Percentiles rank a stretch among this genome's conserved stretches.
Conservation (phyloP, 352 stramenopile genomes). For the Globisporangium uncinulatum region DNA sequence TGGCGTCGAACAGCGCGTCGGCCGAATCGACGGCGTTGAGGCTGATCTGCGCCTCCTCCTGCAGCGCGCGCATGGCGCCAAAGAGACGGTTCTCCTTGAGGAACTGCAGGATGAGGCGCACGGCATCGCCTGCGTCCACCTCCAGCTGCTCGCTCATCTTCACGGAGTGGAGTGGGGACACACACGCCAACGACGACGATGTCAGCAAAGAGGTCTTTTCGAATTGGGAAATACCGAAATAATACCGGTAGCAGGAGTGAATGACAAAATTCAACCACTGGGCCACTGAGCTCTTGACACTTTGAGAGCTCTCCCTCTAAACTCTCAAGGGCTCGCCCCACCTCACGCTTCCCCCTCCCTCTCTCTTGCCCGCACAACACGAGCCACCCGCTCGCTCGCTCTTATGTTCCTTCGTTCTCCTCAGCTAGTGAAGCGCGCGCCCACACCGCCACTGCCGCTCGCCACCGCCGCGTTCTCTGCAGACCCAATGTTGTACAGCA, state of each 20-base stretch:
- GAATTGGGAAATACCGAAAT: too few species aligned
- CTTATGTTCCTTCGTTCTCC: neutral
- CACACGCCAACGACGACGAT: too few species aligned
- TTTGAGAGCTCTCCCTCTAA: too few species aligned
- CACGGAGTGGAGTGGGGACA: too few species aligned
- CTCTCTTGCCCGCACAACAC: too few species aligned
- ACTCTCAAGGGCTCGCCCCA: too few species aligned
- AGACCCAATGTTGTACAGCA: constrained; percentile 90
- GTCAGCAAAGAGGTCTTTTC: too few species aligned
- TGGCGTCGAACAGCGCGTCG: constrained; percentile 74
- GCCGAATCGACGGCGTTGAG: constrained; percentile 86
- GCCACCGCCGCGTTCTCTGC: constrained; percentile 4
- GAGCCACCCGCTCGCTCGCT: too few species aligned
- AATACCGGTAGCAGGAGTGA: too few species aligned
- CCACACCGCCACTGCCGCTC: neutral
- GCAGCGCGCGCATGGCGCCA: constrained; percentile 70
- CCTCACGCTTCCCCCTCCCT: too few species aligned
- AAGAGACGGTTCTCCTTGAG: constrained; percentile 89
- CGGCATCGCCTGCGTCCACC: constrained; percentile 68
- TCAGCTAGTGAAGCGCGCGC: neutral
- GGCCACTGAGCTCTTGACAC: too few species aligned
- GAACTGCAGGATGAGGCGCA: constrained; percentile 91
- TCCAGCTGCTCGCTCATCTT: constrained; percentile 33
- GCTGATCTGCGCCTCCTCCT: constrained; percentile 84
- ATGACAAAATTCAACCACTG: too few species aligned